These are phyloP conservation scores for Tolypocladium sp. DNA, from an alignment of 2,329 filamentous ascomycete species.

Conservation along the genomic window DNA sequence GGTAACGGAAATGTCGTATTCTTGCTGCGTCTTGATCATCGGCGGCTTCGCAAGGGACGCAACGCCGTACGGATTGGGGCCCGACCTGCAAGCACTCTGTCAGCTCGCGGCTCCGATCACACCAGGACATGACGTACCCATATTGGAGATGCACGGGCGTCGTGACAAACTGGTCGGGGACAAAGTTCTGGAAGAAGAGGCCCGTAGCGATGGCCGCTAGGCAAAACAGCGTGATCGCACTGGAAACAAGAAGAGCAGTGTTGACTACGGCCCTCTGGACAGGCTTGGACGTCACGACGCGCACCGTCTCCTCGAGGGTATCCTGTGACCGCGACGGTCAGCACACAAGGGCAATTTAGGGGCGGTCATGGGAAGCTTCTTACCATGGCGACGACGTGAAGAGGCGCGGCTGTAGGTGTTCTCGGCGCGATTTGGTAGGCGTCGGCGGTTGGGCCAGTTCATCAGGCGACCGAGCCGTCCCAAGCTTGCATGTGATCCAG, in stretches of 20 bases:
- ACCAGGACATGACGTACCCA: slow-evolving; percentile 31
- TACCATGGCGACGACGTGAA: slow-evolving; percentile 1
- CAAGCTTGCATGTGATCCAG: not conserved
- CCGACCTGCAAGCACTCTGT: slow-evolving; percentile 26
- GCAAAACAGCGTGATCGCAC: slow-evolving; percentile 34
- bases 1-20: slow-evolving; percentile 74
- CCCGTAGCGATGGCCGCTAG: slow-evolving; percentile 40
- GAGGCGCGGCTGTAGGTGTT: not conserved
- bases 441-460: not conserved
- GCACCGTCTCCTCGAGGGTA: slow-evolving; percentile 23
- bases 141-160: slow-evolving; percentile 49
- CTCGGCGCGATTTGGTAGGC: not conserved
- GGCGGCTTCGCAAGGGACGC: slow-evolving; percentile 35
- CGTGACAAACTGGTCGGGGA: slow-evolving; percentile 44
- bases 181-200: slow-evolving; percentile 46
- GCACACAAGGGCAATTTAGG: not conserved
- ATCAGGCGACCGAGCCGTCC: not conserved
- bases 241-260: slow-evolving; percentile 31
- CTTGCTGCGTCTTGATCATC: slow-evolving; percentile 62
- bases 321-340: slow-evolving; percentile 14
- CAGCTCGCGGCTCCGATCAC: slow-evolving; percentile 2
- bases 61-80: slow-evolving; percentile 43
- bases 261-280: slow-evolving; percentile 42
- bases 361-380: not conserved
- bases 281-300: slow-evolving; percentile 37